phyloP scores from a whole-genome alignment of 129 eudicot genomes.

The Tanacetum coccineum region DNA sequence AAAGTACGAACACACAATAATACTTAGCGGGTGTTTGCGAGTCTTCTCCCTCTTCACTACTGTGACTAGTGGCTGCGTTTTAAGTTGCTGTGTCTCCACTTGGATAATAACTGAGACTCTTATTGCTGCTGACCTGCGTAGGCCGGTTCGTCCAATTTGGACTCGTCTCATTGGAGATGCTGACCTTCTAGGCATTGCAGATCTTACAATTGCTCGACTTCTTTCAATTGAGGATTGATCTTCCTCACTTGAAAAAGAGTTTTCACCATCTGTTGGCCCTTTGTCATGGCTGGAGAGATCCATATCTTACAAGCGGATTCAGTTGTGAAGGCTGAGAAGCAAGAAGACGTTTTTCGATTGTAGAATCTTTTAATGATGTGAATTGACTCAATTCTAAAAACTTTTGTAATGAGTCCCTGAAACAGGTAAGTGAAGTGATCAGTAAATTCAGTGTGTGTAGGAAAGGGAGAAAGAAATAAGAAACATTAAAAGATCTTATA shows the following conservation, averaged over 20 bases:
- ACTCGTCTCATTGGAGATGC: slow-evolving; percentile 88
- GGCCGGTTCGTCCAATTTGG: slow-evolving; percentile 91
- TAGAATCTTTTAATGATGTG: slow-evolving; percentile 27
- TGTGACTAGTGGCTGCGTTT: slow-evolving; percentile 44
- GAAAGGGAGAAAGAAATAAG: too few relatives aligned
- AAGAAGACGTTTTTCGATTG: slow-evolving; percentile 20
- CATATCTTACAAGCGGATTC: slow-evolving; percentile 62
- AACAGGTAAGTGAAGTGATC: slow-evolving; percentile 21
- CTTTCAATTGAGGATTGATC: slow-evolving; percentile 74
- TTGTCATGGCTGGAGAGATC: slow-evolving; percentile 94
- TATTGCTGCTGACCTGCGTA: slow-evolving; percentile 83
- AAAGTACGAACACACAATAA: too few relatives aligned
- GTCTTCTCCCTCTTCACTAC: slow-evolving; percentile 68
- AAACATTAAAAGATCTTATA: too few relatives aligned
- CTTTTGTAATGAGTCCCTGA: slow-evolving; percentile 64
- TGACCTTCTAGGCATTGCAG: slow-evolving; percentile 88
- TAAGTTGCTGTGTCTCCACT: slow-evolving; percentile 51
- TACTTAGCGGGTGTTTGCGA: slow-evolving; percentile 47
- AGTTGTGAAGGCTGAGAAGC: slow-evolving; percentile 28
- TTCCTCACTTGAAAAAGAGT: slow-evolving; percentile 83
- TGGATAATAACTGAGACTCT: slow-evolving; percentile 66
- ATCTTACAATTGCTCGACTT: slow-evolving; percentile 67
- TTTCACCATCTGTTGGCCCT: slow-evolving; percentile 69
- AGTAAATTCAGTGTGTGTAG: too few relatives aligned
- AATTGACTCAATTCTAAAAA: slow-evolving; percentile 37